Base-by-base conservation (phyloP, 331 rosid species). In the Rosa hybrid region DNA sequence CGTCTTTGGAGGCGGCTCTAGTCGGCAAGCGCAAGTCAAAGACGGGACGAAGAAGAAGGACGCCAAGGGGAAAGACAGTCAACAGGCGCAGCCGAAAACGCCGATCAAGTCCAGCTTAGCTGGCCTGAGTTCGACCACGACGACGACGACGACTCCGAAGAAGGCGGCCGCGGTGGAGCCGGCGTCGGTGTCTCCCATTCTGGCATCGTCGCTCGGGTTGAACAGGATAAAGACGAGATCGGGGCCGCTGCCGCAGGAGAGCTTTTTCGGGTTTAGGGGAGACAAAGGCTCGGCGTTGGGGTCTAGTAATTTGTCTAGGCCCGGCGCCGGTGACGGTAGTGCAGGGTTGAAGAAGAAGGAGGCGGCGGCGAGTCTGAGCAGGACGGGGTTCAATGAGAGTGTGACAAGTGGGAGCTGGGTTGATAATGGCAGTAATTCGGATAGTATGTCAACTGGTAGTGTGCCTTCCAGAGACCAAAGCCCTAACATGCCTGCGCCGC, bases 231-330 rank as follows among this genome's bases (percentile, higher is more conserved):
- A 96, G 93, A 96, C 99, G 68, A 87, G 97, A 90, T 96, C 99
- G 80, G 99, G 99, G 51, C 99, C 99, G 75, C 82, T 96, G 83
- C 99, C 99, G 12, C 98, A 93, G 88, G 99, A 96, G 89, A 96
- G 98, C 83, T 96, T 96, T 73, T 86, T 90, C 21, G 97, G 97
- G 27, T 89, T 91, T 70, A 85, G 93, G 71, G 86, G 86, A 12
- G 99, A 93, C 23, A 89, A 90, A 73, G 89, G 84, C 45, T 72
- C 85, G 51, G 74, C 80, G 3, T 84, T 86, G 4, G 97, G 91
- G 4, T 88, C 88, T 1, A 93, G 98, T 57, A 91, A 93, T 68
- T 88, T 93, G 53, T 95, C 99, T 6, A 88, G 86, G 72, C 85
- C 83, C 3, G 84, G 74, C 45, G 84, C 68, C 5, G 83, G 56